Percentiles rank a stretch among this genome's conserved stretches.
Evolutionary conservation across 2,329 filamentous ascomycete species (phyloP).

Genomic region (Talaromyces atroroseus): DNA sequence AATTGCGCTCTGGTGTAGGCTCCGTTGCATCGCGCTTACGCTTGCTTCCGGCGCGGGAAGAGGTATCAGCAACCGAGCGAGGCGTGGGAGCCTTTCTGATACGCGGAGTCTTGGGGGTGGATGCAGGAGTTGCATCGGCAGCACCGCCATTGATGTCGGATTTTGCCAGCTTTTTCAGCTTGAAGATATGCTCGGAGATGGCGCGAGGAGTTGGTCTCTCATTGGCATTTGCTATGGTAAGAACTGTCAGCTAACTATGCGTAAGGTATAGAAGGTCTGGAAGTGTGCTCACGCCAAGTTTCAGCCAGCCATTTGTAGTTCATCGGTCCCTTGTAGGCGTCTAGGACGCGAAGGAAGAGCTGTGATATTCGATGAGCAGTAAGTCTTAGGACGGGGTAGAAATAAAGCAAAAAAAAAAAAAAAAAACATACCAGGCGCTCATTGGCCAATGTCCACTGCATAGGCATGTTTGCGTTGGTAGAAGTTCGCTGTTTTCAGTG

Average conservation of each 20-base stretch:
- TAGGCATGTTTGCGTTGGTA: slow-evolving; percentile 4
- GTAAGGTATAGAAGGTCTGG: not conserved
- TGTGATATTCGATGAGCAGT: not conserved
- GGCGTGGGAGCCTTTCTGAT: not conserved
- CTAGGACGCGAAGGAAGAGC: slow-evolving; percentile 2
- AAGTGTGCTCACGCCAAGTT: slow-evolving; percentile 7
- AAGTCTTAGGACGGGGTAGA: not conserved
- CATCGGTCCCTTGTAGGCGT: not conserved
- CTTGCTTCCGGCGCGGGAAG: not conserved
- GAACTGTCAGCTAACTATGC: not conserved
- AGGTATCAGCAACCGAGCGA: not conserved
- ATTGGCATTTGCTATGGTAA: not conserved
- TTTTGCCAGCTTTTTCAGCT: slow-evolving; percentile 4
- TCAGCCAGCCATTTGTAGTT: slow-evolving; percentile 5
- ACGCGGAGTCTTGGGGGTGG: not conserved
- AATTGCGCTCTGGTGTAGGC: not conserved
- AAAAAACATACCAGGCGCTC: slow-evolving; percentile 6
- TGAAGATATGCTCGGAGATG: slow-evolving; percentile 10
- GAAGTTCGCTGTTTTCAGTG: not conserved
- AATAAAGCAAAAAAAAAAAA: too few relatives aligned
- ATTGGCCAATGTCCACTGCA: slow-evolving; percentile 1
- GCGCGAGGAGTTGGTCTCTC: slow-evolving; percentile 9
- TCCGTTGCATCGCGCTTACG: not conserved
- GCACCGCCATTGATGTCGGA: not conserved
- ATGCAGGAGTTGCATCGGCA: not conserved